phyloP scores from a whole-genome alignment of 2,329 filamentous ascomycete species.

The Drechslerella stenobrocha region DNA sequence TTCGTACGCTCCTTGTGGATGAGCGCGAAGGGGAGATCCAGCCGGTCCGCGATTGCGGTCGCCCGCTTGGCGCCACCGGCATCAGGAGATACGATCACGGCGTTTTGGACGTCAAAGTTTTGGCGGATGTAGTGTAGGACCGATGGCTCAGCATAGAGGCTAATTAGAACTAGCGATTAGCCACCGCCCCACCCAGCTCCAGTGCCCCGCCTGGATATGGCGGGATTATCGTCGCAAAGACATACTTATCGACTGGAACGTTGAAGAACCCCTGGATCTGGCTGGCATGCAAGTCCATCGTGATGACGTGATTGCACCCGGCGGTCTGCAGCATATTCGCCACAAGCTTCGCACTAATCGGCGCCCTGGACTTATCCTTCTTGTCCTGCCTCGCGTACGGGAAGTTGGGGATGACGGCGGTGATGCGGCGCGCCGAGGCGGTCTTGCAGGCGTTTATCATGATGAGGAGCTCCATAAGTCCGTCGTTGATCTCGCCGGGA shows the following conservation, averaged over 20 bases:
- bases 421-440: slow-evolving; percentile 84
- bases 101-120: slow-evolving; percentile 77
- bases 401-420: slow-evolving; percentile 93
- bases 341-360: slow-evolving; percentile 92
- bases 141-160: slow-evolving; percentile 91
- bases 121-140: slow-evolving; percentile 89
- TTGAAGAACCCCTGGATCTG: slow-evolving; percentile 98
- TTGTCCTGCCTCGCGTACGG: slow-evolving; percentile 97
- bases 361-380: slow-evolving; percentile 94
- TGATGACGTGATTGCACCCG: slow-evolving; percentile 90
- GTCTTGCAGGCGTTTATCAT: slow-evolving; percentile 96
- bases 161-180: slow-evolving; percentile 54
- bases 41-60: slow-evolving; percentile 86
- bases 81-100: slow-evolving; percentile 92
- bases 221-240: background rate
- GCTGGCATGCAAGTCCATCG: slow-evolving; percentile 91
- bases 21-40: slow-evolving; percentile 87
- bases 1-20: slow-evolving; percentile 95
- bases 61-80: slow-evolving; percentile 93
- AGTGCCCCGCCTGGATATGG: too few relatives aligned
- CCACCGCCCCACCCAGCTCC: too few relatives aligned
- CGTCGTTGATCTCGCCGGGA: slow-evolving; percentile 88
- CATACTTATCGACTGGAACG: slow-evolving; percentile 66
- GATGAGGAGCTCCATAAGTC: slow-evolving; percentile 95
- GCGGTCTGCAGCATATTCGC: slow-evolving; percentile 97